Conservation (phyloP, 371 early-diverging fungal genomes). For the Zychaea mexicana region DNA sequence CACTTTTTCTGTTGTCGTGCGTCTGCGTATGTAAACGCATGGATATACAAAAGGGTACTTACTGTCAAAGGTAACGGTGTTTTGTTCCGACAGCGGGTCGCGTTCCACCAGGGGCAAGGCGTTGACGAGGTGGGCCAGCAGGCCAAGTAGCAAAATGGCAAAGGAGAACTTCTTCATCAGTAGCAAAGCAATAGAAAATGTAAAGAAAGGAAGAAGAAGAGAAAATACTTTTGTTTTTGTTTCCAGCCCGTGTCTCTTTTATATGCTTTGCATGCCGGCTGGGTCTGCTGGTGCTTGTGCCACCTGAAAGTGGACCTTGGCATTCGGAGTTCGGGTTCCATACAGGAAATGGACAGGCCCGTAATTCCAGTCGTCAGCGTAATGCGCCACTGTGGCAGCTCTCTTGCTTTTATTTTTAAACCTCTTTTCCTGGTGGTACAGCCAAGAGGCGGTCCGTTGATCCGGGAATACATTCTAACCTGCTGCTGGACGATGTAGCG, state of each 20-base stretch:
- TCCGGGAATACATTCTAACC: no score
- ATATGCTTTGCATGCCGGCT: no score
- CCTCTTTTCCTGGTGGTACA: neutral
- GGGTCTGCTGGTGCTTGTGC: no score
- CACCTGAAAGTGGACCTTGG: neutral
- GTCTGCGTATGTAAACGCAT: no score
- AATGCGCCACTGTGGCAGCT: neutral
- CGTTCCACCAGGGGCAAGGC: constrained; percentile 18
- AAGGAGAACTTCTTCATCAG: constrained; percentile 1
- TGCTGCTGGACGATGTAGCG: no score
- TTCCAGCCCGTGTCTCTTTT: no score
- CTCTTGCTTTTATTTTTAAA: neutral
- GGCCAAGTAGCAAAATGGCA: neutral
- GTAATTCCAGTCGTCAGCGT: no score
- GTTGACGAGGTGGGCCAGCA: neutral
- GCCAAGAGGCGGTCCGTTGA: constrained; percentile 3
- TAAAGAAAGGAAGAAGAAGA: neutral
- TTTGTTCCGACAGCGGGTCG: constrained; percentile 14
- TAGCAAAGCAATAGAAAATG: neutral
- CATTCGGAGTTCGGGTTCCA: neutral
- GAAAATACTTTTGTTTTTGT: no score
- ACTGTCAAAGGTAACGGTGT: constrained; percentile 16
- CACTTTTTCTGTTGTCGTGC: no score
- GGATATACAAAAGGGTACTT: neutral
- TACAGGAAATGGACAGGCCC: no score